These are phyloP conservation scores for Talaromyces verruculosus DNA, from an alignment of 2,329 filamentous ascomycete genomes.

Conservation along the genomic window DNA sequence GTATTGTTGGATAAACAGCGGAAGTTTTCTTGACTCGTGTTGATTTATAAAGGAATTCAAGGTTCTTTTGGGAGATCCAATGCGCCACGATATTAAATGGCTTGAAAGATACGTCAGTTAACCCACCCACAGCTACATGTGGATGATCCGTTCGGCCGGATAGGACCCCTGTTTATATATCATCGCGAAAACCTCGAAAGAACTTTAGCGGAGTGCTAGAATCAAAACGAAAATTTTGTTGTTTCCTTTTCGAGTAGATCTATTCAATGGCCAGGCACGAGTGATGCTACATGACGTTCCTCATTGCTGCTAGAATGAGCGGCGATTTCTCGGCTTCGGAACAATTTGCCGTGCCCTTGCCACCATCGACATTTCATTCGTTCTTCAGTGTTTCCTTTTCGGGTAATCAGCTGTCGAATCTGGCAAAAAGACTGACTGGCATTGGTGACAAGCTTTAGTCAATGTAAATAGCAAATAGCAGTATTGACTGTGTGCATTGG, in stretches of 20 bases:
- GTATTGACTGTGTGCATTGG: background rate
- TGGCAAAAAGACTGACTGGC: background rate
- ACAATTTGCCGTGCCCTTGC: background rate
- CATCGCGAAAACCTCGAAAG: too few relatives aligned
- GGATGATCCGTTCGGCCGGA: background rate
- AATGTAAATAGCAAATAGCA: background rate
- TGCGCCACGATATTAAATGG: background rate
- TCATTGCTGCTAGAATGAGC: background rate
- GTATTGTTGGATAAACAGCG: background rate
- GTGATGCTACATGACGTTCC: constrained; percentile 6
- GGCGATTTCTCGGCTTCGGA: constrained; percentile 4
- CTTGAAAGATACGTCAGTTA: background rate
- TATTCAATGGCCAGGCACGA: background rate
- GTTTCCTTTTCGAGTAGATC: background rate
- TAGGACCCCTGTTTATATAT: background rate
- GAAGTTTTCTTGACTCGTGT: background rate
- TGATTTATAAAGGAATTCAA: background rate
- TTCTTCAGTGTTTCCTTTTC: constrained; percentile 10
- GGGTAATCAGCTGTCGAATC: background rate
- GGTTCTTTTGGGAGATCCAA: background rate
- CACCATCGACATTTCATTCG: background rate
- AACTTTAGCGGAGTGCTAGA: too few relatives aligned
- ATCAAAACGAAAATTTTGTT: too few relatives aligned
- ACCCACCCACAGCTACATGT: background rate
- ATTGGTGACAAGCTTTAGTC: background rate